These are phyloP conservation scores for Penicillium taxi DNA, from an alignment of 495 filamentous ascomycete species.

Conservation along the genomic window DNA sequence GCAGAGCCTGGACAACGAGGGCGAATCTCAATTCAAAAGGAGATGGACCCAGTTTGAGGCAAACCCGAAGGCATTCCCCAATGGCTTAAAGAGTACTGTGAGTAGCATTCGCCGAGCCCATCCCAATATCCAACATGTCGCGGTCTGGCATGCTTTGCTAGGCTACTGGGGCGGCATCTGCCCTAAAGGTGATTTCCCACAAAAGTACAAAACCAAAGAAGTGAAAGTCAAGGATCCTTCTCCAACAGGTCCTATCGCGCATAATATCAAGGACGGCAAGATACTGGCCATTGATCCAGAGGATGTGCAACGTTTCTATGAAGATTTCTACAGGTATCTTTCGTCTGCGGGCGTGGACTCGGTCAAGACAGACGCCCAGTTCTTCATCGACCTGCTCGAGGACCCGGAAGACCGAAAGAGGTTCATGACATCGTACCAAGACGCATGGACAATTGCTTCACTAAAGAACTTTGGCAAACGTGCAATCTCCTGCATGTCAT, in stretches of 20 bases:
- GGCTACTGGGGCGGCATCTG: conserved; percentile 94
- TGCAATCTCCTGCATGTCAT: conserved; percentile 89
- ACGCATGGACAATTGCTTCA: conserved; percentile 74
- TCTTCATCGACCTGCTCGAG: conserved; percentile 68
- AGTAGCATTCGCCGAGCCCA: conserved; percentile 58
- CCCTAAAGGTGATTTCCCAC: conserved; percentile 59
- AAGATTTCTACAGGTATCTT: conserved; percentile 87
- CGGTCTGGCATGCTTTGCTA: conserved; percentile 92
- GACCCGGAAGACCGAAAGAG: conserved; percentile 57
- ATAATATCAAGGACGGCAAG: conserved; percentile 15
- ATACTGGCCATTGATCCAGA: conserved; percentile 61
- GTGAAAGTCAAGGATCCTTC: conserved; percentile 50
- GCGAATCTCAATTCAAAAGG: conserved; percentile 41
- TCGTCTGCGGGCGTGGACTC: conserved; percentile 59
- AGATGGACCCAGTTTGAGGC: conserved; percentile 74
- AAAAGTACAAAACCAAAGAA: conserved; percentile 67
- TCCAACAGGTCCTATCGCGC: conserved; percentile 50
- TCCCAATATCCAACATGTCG: conserved; percentile 71
- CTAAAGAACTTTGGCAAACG: conserved; percentile 68
- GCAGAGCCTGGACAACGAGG: conserved; percentile 66
- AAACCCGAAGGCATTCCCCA: conserved; percentile 68
- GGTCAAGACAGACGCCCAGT: conserved; percentile 89
- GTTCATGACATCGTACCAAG: conserved; percentile 68
- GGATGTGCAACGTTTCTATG: conserved; percentile 68
- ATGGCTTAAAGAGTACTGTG: conserved; percentile 63